Percentiles rank a stretch among this genome's conserved stretches.
Evolutionary conservation across 331 rosid species (phyloP).

Genomic region (Quercus lobata): DNA sequence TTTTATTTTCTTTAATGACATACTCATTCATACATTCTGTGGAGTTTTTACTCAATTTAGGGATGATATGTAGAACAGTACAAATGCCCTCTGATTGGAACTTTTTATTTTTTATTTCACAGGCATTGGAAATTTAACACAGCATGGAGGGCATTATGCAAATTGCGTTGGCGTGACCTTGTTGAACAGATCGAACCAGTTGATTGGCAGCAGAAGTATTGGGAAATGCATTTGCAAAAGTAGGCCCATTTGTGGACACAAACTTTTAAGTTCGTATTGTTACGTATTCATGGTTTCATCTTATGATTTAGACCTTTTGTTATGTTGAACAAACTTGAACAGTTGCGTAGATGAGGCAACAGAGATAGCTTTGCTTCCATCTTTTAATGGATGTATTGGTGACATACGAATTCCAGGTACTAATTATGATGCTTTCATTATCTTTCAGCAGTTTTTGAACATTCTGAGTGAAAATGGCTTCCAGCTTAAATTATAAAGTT

Average conservation of each 20-base stretch:
- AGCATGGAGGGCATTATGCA: slow-evolving; percentile 49
- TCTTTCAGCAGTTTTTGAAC: background rate
- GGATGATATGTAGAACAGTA: background rate
- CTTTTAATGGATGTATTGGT: slow-evolving; percentile 54
- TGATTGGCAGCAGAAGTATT: slow-evolving; percentile 75
- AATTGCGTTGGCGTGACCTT: slow-evolving; percentile 57
- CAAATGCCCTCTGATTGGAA: background rate
- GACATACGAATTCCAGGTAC: slow-evolving; percentile 72
- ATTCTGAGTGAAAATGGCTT: slow-evolving; percentile 7
- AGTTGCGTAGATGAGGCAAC: slow-evolving; percentile 90
- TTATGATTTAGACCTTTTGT: slow-evolving; percentile 18
- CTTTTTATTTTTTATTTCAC: background rate
- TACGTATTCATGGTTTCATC: slow-evolving; percentile 8
- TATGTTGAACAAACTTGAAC: slow-evolving; percentile 22
- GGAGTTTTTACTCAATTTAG: background rate
- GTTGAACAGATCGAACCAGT: slow-evolving; percentile 24
- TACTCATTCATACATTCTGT: slow-evolving; percentile 1
- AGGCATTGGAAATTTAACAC: slow-evolving; percentile 48
- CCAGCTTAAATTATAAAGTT: slow-evolving; percentile 8
- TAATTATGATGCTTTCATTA: background rate
- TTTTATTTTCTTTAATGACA: slow-evolving; percentile 11
- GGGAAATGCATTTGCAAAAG: slow-evolving; percentile 90
- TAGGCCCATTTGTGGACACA: slow-evolving; percentile 22
- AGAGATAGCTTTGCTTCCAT: slow-evolving; percentile 58
- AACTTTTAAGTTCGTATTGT: slow-evolving; percentile 1